A percentile compares a stretch with the other conserved stretches of the same genome.
Conservation (phyloP, 345 rosid species). For the Lumnitzera racemosa region DNA sequence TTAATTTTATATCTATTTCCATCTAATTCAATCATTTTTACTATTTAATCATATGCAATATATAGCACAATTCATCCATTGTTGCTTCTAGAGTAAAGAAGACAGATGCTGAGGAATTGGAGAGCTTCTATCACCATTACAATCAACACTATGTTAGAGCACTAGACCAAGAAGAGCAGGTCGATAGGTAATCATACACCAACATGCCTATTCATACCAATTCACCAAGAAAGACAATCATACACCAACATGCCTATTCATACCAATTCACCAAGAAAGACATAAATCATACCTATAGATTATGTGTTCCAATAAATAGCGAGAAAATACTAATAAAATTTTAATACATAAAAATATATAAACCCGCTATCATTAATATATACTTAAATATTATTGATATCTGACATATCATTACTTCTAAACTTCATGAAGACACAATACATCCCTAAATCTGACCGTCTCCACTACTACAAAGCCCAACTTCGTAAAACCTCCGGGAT, state of each 20-base stretch:
- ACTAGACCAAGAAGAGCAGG: slow-evolving; percentile 91
- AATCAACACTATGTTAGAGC: slow-evolving; percentile 85
- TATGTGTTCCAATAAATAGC: too few species aligned
- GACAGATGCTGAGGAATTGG: slow-evolving; percentile 94
- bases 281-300: too few species aligned
- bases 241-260: background rate
- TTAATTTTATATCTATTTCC: too few species aligned
- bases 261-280: background rate
- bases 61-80: slow-evolving; percentile 85
- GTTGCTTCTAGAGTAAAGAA: slow-evolving; percentile 89
- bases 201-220: background rate
- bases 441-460: background rate
- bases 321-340: too few species aligned
- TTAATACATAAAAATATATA: too few species aligned
- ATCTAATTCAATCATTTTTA: background rate
- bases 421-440: too few species aligned
- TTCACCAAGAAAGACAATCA: background rate
- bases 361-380: too few species aligned
- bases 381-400: too few species aligned
- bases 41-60: slow-evolving; percentile 5
- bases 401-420: too few species aligned
- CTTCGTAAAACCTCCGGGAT: slow-evolving; percentile 97
- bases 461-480: slow-evolving; percentile 60
- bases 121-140: slow-evolving; percentile 86
- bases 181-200: slow-evolving; percentile 51